Base-by-base conservation (phyloP, 192 early-diverging fungal species). In the Coemansia sp. region DNA sequence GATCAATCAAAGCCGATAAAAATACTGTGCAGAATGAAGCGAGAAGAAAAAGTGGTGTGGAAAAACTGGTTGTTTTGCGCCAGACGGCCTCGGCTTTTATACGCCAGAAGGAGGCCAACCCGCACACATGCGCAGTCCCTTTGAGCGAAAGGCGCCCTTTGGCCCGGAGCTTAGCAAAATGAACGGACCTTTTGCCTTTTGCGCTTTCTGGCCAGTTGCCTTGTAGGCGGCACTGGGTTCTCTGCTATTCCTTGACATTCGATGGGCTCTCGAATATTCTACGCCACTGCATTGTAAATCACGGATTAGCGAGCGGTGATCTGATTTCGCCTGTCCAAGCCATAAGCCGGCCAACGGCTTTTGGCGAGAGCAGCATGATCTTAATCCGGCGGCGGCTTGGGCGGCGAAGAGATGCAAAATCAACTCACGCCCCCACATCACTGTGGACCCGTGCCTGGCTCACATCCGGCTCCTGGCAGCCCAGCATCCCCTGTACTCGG, bases 401-500 rank as follows among this genome's bases (percentile, higher is more conserved):
- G 26, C 13, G 0, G 50, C 21, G 13, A 26, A 6, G 28, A 16
- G 50, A 10, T 53, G 10, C 12, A 16, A 45, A 53, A 6, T 33
- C 10, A 53, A 53, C 28, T 7, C 50, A 21, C 12, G 50, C 50
- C 50, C 50, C 6, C 26, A 31, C 50, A 28, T 53, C 13, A 21
- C 23, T 53, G 50, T 31, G 50, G 13, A 58, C 56, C 56, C 26
- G 34, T 37, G 56, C 34, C n/a, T 58, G 56, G 56, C 34, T 58
- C 56, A 21, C 14, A 1, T 28, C 20, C 20, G 34, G 56, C 56
- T 58, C 56, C 50, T 34, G 56, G 34, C 56, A 13, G 16, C 57
- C 65, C 65, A 67, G 65, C 37, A 60, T 67, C 65, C 58, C 65
- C 28, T 36, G 33, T 52, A 59, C 48, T 47, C 18, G 14, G 41